Evolutionary conservation across 495 filamentous ascomycete genomes (phyloP), one percentile per base, ranked within the genome.

Genomic region (Penicillium diatomitis): DNA sequence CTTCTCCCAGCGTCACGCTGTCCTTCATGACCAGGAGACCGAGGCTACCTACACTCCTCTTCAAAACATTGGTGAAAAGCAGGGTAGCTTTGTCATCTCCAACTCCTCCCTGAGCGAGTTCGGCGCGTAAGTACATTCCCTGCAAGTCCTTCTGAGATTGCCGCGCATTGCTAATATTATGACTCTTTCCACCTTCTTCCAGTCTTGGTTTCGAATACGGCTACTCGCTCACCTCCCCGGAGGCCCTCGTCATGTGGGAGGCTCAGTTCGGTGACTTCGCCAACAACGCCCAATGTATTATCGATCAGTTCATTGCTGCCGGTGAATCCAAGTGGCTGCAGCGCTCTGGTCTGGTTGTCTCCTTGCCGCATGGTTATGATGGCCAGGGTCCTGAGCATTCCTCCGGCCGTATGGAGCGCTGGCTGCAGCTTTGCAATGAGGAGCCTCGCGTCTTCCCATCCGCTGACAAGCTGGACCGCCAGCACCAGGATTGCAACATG

Each of bases 401-500:
- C 49, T 98, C 92, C 51, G 94, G 90, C 44, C 82, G 92, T 62
- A 89, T 98, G 76, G 92, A 98, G 74, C 85, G 92, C 57, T 98
- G 92, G 74, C 76, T 98, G 50, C 94, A 97, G 69, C 82, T 98
- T 53, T 95, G 87, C 72, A 97, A 98, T 72, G 92, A 98, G 67
- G 92, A 98, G 67, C 89, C 92, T 32, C 86, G 94, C 47, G 75
- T 94, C 51, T 97, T 88, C 81, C 92, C 92, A 41, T 71, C 79
- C 3, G 69, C 74, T 27, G 87, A 94, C 52, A 96, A 92, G 76
- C 81, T 97, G 42, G 84, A 96, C 32, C 89, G 92, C 58, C 92
- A 98, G 68, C 92, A 98, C 75, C 92, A 98, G 72, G 92, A 98
- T 72, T 94, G 87, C 78, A 98, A 98, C 72, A 95, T 98, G 89